Percentiles rank a stretch among this genome's conserved stretches.
Conservation (phyloP, 176 grass and related monocot species). For the Thalia dealbata region DNA sequence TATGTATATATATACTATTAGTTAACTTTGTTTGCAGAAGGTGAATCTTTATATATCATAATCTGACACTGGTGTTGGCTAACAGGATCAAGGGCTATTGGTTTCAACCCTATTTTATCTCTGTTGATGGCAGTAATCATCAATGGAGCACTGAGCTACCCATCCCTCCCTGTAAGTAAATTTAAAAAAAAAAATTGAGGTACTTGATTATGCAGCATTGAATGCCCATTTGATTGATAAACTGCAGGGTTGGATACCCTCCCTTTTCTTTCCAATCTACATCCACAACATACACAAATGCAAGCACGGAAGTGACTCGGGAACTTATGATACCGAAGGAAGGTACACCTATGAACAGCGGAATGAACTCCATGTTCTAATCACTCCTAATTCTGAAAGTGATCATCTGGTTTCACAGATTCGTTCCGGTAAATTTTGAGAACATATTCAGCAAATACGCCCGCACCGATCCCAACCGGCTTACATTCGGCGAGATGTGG, state of each 20-base stretch:
- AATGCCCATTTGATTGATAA: background rate
- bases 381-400: too few relatives aligned
- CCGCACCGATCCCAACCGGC: slow-evolving; percentile 20
- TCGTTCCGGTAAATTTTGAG: slow-evolving; percentile 76
- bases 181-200: background rate
- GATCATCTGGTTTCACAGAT: slow-evolving; percentile 31
- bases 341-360: slow-evolving; percentile 22
- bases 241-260: slow-evolving; percentile 64
- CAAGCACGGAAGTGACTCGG: slow-evolving; percentile 74
- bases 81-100: slow-evolving; percentile 52
- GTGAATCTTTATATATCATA: too few relatives aligned
- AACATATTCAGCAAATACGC: slow-evolving; percentile 46
- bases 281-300: slow-evolving; percentile 66
- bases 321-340: slow-evolving; percentile 64
- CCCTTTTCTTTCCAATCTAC: slow-evolving; percentile 64
- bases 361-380: too few relatives aligned
- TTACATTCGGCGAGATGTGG: slow-evolving; percentile 31
- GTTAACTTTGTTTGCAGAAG: too few relatives aligned
- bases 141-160: slow-evolving; percentile 62
- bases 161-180: slow-evolving; percentile 46
- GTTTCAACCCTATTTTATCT: slow-evolving; percentile 65
- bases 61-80: background rate
- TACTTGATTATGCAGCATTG: background rate
- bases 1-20: too few relatives aligned
- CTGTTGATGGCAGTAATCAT: slow-evolving; percentile 41